Evolutionary conservation across 2,329 filamentous ascomycete species (phyloP), one percentile per base, ranked within the genome.

Genomic region (Fusarium sp.): DNA sequence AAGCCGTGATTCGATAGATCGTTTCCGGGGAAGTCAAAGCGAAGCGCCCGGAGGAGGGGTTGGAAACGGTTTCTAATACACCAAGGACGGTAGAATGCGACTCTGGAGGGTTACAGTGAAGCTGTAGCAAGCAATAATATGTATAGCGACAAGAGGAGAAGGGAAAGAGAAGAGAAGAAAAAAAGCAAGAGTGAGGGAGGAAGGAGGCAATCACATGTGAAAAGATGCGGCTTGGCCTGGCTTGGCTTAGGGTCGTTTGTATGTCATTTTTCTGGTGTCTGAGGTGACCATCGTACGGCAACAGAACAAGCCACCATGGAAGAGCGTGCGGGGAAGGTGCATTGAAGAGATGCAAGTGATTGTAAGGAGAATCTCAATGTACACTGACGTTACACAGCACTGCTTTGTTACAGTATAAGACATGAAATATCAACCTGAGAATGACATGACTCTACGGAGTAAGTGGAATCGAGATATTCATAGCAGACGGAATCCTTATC

Each of bases 191-290:
- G 28, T 46, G 59, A 32, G 32, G 43, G 55, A 34, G 25, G 34
- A 11, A 49, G 48, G 47, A 67, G 59, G 64, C 68, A 68, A 72
- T 73, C 71, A 73, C 71, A 73, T 73, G 71, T 72, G 51, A 68
- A 66, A 63, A 54, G 59, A 65, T 57, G 47, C 53, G 48, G 60
- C 50, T 59, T 59, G 45, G 34, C 56, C 30, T 49, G 40, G 50
- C 50, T 58, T 64, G 46, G 40, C 45, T 63, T 64, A 66, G 45
- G 47, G 41, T 27, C 42, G 48, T 42, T 55, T 55, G 28, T 7
- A 48, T 59, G 25, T 46, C 47, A 46, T 64, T 58, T 63, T 58
- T 40, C n/a, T 50, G 40, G 34, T 65, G 34, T 60, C 63, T 53
- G 27, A 51, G 42, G 47, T 58, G 58, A 59, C 37, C 25, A 49